These are phyloP conservation scores for Mycena pura DNA, from an alignment of 768 basidiomycete species.

Conservation along the genomic window DNA sequence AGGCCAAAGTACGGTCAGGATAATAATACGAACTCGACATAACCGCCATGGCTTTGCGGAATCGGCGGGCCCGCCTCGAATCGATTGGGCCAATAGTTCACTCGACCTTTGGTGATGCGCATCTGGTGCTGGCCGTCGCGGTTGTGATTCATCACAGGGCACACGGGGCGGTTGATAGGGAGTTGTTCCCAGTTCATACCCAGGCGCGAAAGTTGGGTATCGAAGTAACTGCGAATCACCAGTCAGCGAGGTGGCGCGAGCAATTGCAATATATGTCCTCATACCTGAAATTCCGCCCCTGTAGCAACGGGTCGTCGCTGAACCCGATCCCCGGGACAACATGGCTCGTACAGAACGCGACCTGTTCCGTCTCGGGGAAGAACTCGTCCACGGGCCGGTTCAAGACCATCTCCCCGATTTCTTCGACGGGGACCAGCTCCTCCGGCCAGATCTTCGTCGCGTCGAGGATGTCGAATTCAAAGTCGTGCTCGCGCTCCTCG, in stretches of 20 bases:
- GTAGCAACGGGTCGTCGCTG: slow-evolving; percentile 81
- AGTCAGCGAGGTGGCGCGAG: too few relatives aligned
- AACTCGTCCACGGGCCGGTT: slow-evolving; percentile 73
- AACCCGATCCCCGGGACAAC: slow-evolving; percentile 74
- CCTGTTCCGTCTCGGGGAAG: slow-evolving; percentile 89
- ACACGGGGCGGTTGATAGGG: slow-evolving; percentile 84
- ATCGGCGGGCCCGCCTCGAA: slow-evolving; percentile 56
- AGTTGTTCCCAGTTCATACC: slow-evolving; percentile 84
- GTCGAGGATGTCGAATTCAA: slow-evolving; percentile 89
- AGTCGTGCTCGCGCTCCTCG: slow-evolving; percentile 76
- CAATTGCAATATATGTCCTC: too few relatives aligned
- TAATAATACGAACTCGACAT: slow-evolving; percentile 51
- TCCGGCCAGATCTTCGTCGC: slow-evolving; percentile 89
- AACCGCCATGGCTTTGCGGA: slow-evolving; percentile 59
- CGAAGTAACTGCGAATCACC: too few relatives aligned
- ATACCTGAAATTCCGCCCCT: slow-evolving; percentile 87
- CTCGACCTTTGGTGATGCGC: slow-evolving; percentile 59
- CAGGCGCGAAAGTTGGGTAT: slow-evolving; percentile 82
- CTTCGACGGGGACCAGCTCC: slow-evolving; percentile 76
- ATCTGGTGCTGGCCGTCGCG: slow-evolving; percentile 67
- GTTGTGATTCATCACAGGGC: slow-evolving; percentile 74
- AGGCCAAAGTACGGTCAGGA: too few relatives aligned
- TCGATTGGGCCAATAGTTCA: slow-evolving; percentile 90
- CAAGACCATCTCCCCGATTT: slow-evolving; percentile 78
- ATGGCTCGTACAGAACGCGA: slow-evolving; percentile 84